Evolutionary conservation across 495 filamentous ascomycete genomes (phyloP), one percentile per base, ranked within the genome.

Genomic region (Endocarpon pusillum): DNA sequence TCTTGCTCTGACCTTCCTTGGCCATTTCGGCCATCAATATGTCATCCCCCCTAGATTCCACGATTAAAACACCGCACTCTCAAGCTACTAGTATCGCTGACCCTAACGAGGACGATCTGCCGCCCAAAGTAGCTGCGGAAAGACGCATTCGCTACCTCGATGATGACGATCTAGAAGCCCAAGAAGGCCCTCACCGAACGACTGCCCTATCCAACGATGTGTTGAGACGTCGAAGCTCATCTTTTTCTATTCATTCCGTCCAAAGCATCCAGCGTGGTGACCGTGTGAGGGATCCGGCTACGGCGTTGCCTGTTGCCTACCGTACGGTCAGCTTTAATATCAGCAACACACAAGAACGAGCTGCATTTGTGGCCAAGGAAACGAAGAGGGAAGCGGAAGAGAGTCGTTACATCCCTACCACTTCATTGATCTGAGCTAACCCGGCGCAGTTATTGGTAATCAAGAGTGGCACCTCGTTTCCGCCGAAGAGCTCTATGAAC

Each of bases 241-340:
- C 12, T 17, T 31, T 31, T 17, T 31, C 28, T n/a, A 31, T 31
- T 15, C 12, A 14, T 14, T 31, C 28, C 4, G 28, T 17, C 14
- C 28, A 5, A 5, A 31, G 28, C 12, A 4, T 31, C 7, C 28
- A 31, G 28, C 28, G 28, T 14, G 28, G 5, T 15, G 12, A 14
- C 12, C 28, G 28, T 15, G 49, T 42, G 29, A 48, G 65, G 16
- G 60, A 69, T 36, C 64, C 63, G 6, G 52, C 57, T 1, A 49
- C 59, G 12, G 56, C 56, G 2, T 54, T 70, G 34, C 66, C 64
- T n/a, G 63, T 69, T 33, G 54, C 64, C 32, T 70, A 67, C 41
- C 53, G 66, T 19, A 70, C 28, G 28, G 28, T 31, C 28, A 31
- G 28, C 28, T 31, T 31, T 17, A 31, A 31, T 14, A 31, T 31